Percentiles rank a stretch among this genome's conserved stretches.
These are phyloP conservation scores for Quercus lobata DNA, from an alignment of 331 rosid genomes.

Conservation along the genomic window DNA sequence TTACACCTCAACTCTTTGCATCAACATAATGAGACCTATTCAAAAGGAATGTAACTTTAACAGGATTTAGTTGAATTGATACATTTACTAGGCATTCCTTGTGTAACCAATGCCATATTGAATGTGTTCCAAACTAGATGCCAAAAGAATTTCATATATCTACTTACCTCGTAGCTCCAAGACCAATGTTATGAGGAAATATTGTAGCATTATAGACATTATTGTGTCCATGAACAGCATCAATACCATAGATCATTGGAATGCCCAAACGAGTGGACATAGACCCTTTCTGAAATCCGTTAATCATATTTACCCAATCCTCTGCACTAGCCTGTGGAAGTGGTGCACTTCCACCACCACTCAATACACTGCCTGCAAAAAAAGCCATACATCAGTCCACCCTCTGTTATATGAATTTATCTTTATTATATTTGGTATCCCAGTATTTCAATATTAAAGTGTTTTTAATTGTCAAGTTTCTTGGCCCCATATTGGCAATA, in stretches of 20 bases:
- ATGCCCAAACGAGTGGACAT: slow-evolving; percentile 61
- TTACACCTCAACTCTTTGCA: slow-evolving; percentile 9
- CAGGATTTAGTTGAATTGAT: background rate
- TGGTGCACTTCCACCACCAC: slow-evolving; percentile 74
- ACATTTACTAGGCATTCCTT: background rate
- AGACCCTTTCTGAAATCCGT: slow-evolving; percentile 59
- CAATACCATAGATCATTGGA: slow-evolving; percentile 77
- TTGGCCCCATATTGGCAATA: background rate
- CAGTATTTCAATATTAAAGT: background rate
- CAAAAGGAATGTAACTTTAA: background rate
- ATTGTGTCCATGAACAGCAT: slow-evolving; percentile 83
- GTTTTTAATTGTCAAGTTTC: background rate
- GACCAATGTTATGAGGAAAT: slow-evolving; percentile 73
- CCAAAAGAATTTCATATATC: background rate
- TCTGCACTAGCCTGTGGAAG: slow-evolving; percentile 63
- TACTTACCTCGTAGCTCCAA: slow-evolving; percentile 75
- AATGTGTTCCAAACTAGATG: background rate
- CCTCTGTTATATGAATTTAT: background rate
- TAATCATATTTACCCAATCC: slow-evolving; percentile 71
- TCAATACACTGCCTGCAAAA: slow-evolving; percentile 63
- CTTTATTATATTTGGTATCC: background rate
- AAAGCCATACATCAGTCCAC: slow-evolving; percentile 9
- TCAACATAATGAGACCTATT: background rate
- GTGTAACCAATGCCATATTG: background rate
- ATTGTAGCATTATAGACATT: slow-evolving; percentile 70